Conservation (phyloP, 176 grass and related monocot genomes). For the Oryza coarctata region DNA sequence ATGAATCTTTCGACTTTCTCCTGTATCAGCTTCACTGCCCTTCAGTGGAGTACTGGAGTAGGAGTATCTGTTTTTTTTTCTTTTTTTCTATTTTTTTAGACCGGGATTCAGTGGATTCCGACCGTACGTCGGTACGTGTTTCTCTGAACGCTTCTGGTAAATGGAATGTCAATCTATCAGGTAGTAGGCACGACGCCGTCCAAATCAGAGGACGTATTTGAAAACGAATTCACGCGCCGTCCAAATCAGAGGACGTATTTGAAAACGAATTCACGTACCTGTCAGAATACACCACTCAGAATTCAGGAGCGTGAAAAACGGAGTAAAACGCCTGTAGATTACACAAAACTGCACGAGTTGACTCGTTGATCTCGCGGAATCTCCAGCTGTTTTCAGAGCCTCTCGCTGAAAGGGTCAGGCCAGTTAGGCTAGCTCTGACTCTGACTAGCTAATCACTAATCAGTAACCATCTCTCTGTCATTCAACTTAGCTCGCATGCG, state of each 20-base stretch:
- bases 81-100: no score
- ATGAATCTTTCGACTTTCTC: background rate
- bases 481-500: background rate
- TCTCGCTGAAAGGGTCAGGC: constrained; percentile 7
- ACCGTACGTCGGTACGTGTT: background rate
- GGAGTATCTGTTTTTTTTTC: no score
- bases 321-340: background rate
- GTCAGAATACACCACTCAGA: background rate
- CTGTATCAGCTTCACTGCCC: background rate
- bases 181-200: background rate
- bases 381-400: background rate
- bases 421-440: constrained; percentile 3
- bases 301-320: no score
- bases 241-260: background rate
- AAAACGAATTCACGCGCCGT: background rate
- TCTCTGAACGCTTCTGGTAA: background rate
- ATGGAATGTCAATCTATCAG: background rate
- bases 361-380: background rate
- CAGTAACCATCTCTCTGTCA: background rate
- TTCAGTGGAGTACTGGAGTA: no score
- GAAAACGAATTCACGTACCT: background rate
- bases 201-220: background rate
- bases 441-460: background rate
- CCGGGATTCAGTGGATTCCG: background rate
- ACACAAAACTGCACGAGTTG: background rate